Evolutionary conservation across 371 early-diverging fungal species (phyloP).

Genomic region (Vairimorpha necatrix): DNA sequence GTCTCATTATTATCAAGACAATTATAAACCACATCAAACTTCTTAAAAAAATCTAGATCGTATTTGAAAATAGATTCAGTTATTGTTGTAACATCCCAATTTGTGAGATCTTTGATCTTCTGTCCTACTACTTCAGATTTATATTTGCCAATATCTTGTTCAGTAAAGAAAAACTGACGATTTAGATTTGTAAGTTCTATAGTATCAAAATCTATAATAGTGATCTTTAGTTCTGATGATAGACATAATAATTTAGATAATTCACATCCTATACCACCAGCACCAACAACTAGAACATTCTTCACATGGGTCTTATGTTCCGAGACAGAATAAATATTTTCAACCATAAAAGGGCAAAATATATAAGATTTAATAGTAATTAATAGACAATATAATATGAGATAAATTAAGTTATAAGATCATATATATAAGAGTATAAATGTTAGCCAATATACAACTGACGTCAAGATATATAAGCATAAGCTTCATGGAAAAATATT

Average conservation of each 20-base stretch:
- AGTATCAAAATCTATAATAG: slow-evolving; percentile 84
- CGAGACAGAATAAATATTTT: neutral
- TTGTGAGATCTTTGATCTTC: slow-evolving; percentile 3
- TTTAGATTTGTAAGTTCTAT: slow-evolving; percentile 95
- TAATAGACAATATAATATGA: too few species aligned
- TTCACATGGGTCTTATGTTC: neutral
- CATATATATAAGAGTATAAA: too few species aligned
- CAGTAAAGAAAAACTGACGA: slow-evolving; percentile 90
- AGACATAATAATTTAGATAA: slow-evolving; percentile 71
- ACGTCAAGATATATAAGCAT: too few species aligned
- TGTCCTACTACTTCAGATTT: slow-evolving; percentile 69
- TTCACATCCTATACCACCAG: slow-evolving; percentile 97
- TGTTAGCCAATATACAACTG: too few species aligned
- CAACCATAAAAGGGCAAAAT: too few species aligned
- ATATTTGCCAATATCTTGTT: slow-evolving; percentile 77
- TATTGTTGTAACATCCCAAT: slow-evolving; percentile 39
- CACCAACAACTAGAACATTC: slow-evolving; percentile 56
- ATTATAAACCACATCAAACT: slow-evolving; percentile 86
- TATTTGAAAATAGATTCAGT: slow-evolving; percentile 73
- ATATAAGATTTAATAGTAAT: too few species aligned
- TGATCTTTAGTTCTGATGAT: slow-evolving; percentile 14
- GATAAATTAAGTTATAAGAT: too few species aligned
- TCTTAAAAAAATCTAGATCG: slow-evolving; percentile 76
- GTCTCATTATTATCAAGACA: slow-evolving; percentile 96
- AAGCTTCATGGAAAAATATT: too few species aligned